Conservation (phyloP, 345 rosid species). For the Sisymbrium altissimum region DNA sequence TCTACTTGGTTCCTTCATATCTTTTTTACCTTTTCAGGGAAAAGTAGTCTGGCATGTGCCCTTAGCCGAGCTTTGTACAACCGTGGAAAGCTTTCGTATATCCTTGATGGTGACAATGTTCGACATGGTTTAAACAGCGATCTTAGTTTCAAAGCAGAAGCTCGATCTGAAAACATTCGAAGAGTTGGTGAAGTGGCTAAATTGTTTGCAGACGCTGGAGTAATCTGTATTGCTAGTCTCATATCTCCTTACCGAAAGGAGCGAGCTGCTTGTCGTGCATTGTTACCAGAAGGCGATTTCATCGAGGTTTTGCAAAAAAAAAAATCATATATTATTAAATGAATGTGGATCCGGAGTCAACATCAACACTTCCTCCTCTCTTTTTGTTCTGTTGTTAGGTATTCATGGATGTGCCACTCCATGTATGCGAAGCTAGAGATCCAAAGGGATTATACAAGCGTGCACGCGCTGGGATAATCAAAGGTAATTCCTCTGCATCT, state of each 20-base stretch:
- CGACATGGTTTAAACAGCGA: slow-evolving; percentile 1
- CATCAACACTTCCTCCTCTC: background rate
- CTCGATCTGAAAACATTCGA: background rate
- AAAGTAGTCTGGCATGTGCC: slow-evolving; percentile 2
- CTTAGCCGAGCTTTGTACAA: background rate
- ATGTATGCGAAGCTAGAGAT: background rate
- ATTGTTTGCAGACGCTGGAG: background rate
- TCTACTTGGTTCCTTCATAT: background rate
- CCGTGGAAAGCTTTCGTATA: background rate
- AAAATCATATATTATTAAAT: no score
- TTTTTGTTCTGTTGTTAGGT: background rate
- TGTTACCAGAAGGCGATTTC: background rate
- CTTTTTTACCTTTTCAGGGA: background rate
- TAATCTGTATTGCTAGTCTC: slow-evolving; percentile 1
- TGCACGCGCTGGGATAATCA: slow-evolving; percentile 1
- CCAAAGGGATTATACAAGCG: slow-evolving; percentile 1
- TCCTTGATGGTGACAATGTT: background rate
- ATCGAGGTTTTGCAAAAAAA: background rate
- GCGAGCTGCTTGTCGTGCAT: background rate
- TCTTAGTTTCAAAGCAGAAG: background rate
- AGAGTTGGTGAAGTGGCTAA: background rate
- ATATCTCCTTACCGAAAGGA: background rate
- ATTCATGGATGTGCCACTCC: slow-evolving; percentile 4
- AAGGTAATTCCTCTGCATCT: slow-evolving; percentile 20
- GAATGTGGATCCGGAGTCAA: background rate